Percentiles rank a stretch among this genome's conserved stretches.
Conservation (phyloP, 192 early-diverging fungal species). For the Backusella luteola region DNA sequence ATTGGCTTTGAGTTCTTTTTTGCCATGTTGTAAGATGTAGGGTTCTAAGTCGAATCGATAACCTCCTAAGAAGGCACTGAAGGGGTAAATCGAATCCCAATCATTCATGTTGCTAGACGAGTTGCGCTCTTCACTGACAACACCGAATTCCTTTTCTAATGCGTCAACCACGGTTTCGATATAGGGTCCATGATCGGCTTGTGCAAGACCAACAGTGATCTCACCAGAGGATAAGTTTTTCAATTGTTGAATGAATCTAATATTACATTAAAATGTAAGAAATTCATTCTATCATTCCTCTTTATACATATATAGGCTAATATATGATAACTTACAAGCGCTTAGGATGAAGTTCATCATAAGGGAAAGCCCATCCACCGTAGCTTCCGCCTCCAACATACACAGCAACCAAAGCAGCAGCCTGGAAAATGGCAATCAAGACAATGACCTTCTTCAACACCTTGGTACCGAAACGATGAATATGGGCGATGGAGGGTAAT, state of each 20-base stretch:
- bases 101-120: constrained; percentile 40
- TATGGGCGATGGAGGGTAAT: constrained; percentile 49
- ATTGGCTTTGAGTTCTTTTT: constrained; percentile 17
- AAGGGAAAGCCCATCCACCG: constrained; percentile 42
- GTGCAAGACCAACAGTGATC: constrained; percentile 51
- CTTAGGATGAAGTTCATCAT: constrained; percentile 65
- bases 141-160: constrained; percentile 41
- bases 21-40: constrained; percentile 43
- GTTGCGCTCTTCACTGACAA: constrained; percentile 25
- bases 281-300: not conserved
- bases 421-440: constrained; percentile 20
- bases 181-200: constrained; percentile 57
- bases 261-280: not conserved
- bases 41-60: constrained; percentile 46
- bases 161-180: constrained; percentile 38
- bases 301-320: not conserved
- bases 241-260: constrained; percentile 56
- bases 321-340: constrained; percentile 31
- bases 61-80: constrained; percentile 55
- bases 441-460: constrained; percentile 34
- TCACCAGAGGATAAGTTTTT: constrained; percentile 62
- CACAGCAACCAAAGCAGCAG: constrained; percentile 34
- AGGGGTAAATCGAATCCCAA: constrained; percentile 65
- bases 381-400: constrained; percentile 27
- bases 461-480: constrained; percentile 46